Conservation (phyloP, 108 stramenopile species). For the Nitzschia putrida region DNA sequence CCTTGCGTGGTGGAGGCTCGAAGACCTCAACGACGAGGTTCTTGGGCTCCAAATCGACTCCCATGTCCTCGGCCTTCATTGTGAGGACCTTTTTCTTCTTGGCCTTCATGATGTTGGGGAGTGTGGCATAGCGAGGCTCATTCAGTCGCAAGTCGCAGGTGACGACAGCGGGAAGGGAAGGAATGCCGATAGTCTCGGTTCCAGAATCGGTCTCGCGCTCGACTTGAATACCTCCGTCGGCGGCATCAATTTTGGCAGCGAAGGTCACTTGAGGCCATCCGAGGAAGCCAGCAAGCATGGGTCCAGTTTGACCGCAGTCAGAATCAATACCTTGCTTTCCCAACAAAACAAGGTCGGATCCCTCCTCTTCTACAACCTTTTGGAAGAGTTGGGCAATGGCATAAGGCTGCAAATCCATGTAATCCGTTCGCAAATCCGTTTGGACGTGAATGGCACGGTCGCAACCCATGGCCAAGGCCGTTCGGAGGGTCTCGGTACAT, state of each 20-base stretch:
- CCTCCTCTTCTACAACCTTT: conserved; percentile 86
- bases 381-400: conserved; percentile 85
- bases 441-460: conserved; percentile 92
- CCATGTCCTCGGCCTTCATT: conserved; percentile 79
- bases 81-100: conserved; percentile 98
- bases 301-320: conserved; percentile 87
- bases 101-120: conserved; percentile 99
- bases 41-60: conserved; percentile 80
- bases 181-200: conserved; percentile 76
- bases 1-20: conserved; percentile 92
- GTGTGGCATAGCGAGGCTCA: conserved; percentile 97
- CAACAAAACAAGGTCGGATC: conserved; percentile 87
- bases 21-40: conserved; percentile 88
- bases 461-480: conserved; percentile 88
- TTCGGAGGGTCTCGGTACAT: conserved; percentile 93
- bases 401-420: conserved; percentile 93
- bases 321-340: conserved; percentile 99
- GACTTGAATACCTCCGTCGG: conserved; percentile 69
- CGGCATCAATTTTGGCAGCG: conserved; percentile 84
- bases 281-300: conserved; percentile 94
- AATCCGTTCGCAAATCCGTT: conserved; percentile 93
- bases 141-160: conserved; percentile 98
- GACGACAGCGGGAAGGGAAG: conserved; percentile 88
- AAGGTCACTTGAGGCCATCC: conserved; percentile 97
- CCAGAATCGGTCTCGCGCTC: conserved; percentile 98